phyloP scores from a whole-genome alignment of 257 asterid species.

The Catharanthus roseus region DNA sequence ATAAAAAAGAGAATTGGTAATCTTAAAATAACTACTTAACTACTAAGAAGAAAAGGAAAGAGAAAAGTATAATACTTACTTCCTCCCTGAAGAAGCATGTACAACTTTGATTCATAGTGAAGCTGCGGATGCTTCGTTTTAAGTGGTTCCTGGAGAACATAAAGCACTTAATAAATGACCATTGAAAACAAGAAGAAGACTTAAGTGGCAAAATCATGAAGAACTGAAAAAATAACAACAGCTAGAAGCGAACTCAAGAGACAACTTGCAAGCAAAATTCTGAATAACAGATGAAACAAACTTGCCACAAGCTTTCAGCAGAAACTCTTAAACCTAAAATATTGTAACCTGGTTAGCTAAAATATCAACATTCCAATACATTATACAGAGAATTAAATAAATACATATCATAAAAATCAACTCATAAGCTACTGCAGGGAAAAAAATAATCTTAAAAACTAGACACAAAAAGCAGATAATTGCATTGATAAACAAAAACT shows the following conservation, averaged over 20 bases:
- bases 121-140: slow-evolving; percentile 94
- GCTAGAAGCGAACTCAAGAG: neutral
- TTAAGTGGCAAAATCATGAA: neutral
- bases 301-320: neutral
- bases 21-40: slow-evolving; percentile 8
- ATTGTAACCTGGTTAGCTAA: neutral
- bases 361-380: neutral
- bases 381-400: neutral
- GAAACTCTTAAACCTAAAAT: neutral
- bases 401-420: neutral
- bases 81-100: slow-evolving; percentile 92
- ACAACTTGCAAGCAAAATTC: neutral
- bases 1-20: slow-evolving; percentile 19
- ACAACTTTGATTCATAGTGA: slow-evolving; percentile 83
- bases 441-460: neutral
- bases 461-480: neutral
- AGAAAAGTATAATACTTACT: slow-evolving; percentile 40
- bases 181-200: neutral
- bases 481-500: neutral
- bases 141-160: slow-evolving; percentile 55
- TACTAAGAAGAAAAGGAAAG: slow-evolving; percentile 4
- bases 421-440: neutral
- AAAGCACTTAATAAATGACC: neutral
- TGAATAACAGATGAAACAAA: neutral
- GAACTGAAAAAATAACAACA: no score